phyloP scores from a whole-genome alignment of 306 rosid genomes.

The Lagenaria siceraria region DNA sequence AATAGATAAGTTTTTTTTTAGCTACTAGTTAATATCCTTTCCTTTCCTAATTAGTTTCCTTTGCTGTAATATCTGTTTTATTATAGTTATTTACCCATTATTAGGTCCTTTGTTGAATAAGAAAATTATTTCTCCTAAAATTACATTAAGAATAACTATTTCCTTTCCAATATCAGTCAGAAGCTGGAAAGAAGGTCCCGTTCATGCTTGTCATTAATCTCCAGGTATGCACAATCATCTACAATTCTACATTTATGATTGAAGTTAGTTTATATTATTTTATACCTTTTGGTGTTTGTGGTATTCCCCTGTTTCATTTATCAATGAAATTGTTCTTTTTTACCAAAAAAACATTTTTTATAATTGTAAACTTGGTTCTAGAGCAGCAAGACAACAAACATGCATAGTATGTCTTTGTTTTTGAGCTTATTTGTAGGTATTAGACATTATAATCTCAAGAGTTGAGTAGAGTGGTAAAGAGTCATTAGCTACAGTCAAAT shows the following conservation, averaged over 20 bases:
- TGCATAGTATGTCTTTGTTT: background rate
- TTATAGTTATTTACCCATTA: background rate
- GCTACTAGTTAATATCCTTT: background rate
- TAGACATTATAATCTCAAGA: background rate
- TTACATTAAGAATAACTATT: conserved; percentile 7
- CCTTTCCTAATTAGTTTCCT: background rate
- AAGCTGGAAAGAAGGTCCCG: conserved; percentile 74
- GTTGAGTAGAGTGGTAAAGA: background rate
- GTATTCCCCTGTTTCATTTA: too few species aligned
- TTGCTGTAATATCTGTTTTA: background rate
- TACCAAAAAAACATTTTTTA: too few species aligned
- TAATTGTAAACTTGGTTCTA: background rate
- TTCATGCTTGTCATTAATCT: conserved; percentile 70
- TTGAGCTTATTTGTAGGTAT: background rate
- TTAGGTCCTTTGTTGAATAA: background rate
- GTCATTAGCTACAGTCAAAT: background rate
- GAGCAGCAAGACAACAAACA: background rate
- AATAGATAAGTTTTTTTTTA: background rate
- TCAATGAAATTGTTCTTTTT: too few species aligned
- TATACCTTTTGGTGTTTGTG: too few species aligned
- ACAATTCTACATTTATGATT: background rate
- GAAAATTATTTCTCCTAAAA: background rate
- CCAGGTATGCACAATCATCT: conserved; percentile 45
- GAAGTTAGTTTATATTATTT: background rate
- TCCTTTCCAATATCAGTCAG: conserved; percentile 40